Percentiles rank a stretch among this genome's conserved stretches.
Evolutionary conservation across 2,329 filamentous ascomycete genomes (phyloP).

Genomic region (Phoma sp.): DNA sequence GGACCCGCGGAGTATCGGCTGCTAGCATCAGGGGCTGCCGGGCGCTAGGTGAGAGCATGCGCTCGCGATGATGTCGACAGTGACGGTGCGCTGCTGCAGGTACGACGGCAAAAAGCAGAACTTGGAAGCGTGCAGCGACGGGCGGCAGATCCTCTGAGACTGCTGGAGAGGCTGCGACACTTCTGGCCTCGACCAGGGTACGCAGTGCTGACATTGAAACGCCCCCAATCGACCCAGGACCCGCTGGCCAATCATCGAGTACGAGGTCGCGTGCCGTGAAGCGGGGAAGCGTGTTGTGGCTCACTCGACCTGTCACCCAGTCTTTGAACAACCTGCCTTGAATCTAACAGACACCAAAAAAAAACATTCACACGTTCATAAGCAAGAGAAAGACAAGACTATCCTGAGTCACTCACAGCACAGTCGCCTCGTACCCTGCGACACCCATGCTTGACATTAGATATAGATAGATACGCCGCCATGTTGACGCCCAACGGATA

Average conservation of each 20-base stretch:
- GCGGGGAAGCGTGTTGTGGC: conserved; percentile 13
- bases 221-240: conserved; percentile 9
- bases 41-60: conserved; percentile 4
- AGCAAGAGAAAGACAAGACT: not conserved
- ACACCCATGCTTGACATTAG: not conserved
- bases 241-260: conserved; percentile 3
- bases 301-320: not conserved
- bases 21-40: conserved; percentile 13
- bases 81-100: conserved; percentile 4
- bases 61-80: conserved; percentile 8
- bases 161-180: conserved; percentile 3
- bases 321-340: not conserved
- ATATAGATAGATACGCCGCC: conserved; percentile 13
- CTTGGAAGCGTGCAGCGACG: not conserved
- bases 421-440: not conserved
- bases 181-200: conserved; percentile 10
- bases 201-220: conserved; percentile 3
- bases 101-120: not conserved
- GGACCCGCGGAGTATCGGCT: not conserved
- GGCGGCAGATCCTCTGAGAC: conserved; percentile 1
- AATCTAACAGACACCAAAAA: not conserved
- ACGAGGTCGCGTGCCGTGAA: conserved; percentile 5
- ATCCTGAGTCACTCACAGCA: not conserved
- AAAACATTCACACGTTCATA: not conserved
- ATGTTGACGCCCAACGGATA: conserved; percentile 12